Evolutionary conservation across 805 yeast species (phyloP), one percentile per base, ranked within the genome.

Genomic region (Pichia paraexigua): DNA sequence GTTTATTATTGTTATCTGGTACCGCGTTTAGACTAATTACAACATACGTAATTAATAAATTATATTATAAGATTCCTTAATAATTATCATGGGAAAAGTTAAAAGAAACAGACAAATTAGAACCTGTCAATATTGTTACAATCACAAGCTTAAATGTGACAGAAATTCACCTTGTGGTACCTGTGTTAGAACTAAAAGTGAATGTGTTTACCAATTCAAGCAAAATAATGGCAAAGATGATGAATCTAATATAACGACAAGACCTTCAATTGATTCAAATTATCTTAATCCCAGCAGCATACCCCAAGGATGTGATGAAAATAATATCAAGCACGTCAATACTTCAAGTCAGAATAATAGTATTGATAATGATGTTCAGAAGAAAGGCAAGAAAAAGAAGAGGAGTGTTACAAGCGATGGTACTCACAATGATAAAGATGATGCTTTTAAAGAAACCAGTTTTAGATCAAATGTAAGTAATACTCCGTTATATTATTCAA

Each of bases 71-170:
- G 5, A 35, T 35, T 35, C 3, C 20, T 35, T 35, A n/a, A 35
- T 25, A 40, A 20, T 18, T 18, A 20, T 18, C 11, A 55, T 55
- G 58, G 35, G 53, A n/a, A 48, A 50, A 22, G 27, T 53, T 3
- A 55, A 45, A 25, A 46, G 58, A 32, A 48, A 48, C 11, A 46
- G 58, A 39, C 18, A 39, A 28, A 55, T 55, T 24, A 53, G 42
- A n/a, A 56, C 58, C 3, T 56, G 58, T 39, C 52, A 45, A 18
- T 56, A 53, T 28, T 56, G 58, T 28, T 56, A 53, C 27, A 41
- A 44, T 17, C 55, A 53, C 24, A 56, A 56, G 21, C 46, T 53
- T 4, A 56, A 56, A 32, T 56, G 56, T 47, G 56, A 56, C 28
- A 42, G 52, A 9, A 49, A 45, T 7, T 17, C n/a, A 11, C 58